Conservation (phyloP, 805 yeast genomes). For the Debaryomyces maramus region DNA sequence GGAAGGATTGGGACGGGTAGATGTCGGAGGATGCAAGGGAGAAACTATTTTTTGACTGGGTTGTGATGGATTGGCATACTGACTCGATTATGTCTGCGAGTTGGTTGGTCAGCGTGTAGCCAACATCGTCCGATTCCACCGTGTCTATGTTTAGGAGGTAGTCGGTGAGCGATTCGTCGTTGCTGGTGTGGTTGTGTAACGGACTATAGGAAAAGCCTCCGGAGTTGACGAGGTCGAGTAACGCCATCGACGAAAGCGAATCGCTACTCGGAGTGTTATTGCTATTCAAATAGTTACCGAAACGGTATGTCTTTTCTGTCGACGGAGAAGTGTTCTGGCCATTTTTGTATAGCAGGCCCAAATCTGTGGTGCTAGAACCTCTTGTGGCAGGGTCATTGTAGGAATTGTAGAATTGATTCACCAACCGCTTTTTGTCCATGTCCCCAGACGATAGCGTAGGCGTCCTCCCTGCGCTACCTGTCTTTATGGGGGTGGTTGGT, state of each 20-base stretch:
- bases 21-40: background rate
- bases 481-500: background rate
- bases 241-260: background rate
- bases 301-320: background rate
- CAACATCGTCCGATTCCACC: constrained; percentile 2
- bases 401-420: constrained; percentile 40
- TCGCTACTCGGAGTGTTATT: background rate
- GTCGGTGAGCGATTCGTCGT: constrained; percentile 27
- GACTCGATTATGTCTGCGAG: background rate
- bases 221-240: constrained; percentile 10
- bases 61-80: background rate
- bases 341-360: background rate
- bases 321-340: background rate
- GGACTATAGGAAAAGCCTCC: constrained; percentile 22
- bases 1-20: background rate
- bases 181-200: constrained; percentile 10
- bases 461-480: background rate
- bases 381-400: constrained; percentile 16
- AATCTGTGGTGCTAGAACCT: background rate
- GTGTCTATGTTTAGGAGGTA: constrained; percentile 30
- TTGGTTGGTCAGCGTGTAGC: background rate
- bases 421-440: constrained; percentile 33
- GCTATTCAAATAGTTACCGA: background rate
- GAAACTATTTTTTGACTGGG: background rate
- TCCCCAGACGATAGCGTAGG: constrained; percentile 8